Conservation (phyloP, 345 rosid species). For the Crucihimalaya himalaica region DNA sequence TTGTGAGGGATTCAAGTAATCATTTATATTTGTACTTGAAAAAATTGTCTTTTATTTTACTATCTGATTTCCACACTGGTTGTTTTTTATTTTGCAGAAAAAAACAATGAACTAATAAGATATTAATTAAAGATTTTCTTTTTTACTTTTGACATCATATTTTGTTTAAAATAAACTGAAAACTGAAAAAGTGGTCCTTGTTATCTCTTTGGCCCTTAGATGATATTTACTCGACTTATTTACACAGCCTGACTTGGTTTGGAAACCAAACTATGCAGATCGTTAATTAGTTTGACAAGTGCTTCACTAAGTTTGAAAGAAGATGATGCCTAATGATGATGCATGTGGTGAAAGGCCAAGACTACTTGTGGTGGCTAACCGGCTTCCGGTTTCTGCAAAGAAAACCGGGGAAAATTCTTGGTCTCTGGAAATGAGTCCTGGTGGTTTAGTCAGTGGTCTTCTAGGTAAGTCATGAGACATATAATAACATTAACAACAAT, state of each 20-base stretch:
- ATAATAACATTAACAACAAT: neutral
- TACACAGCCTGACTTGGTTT: neutral
- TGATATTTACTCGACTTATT: neutral
- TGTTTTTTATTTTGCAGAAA: neutral
- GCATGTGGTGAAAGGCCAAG: conserved; percentile 31
- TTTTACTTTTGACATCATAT: neutral
- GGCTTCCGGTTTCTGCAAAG: conserved; percentile 87
- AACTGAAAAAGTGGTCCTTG: neutral
- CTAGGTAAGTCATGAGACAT: conserved; percentile 52
- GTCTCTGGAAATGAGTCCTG: conserved; percentile 87
- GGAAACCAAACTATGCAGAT: neutral
- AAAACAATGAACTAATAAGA: neutral
- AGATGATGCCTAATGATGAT: neutral
- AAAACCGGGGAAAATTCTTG: conserved; percentile 79
- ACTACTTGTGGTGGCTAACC: conserved; percentile 87
- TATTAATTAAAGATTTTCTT: neutral
- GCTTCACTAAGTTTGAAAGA: conserved; percentile 18
- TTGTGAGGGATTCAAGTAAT: neutral
- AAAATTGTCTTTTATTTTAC: neutral
- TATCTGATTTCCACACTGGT: neutral
- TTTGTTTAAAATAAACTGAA: neutral
- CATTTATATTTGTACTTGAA: neutral
- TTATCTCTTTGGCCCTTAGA: neutral
- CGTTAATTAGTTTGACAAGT: neutral
- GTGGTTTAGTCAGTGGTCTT: conserved; percentile 89